Base-by-base conservation (phyloP, 352 stramenopile genomes). In the Phytophthora pinifolia region DNA sequence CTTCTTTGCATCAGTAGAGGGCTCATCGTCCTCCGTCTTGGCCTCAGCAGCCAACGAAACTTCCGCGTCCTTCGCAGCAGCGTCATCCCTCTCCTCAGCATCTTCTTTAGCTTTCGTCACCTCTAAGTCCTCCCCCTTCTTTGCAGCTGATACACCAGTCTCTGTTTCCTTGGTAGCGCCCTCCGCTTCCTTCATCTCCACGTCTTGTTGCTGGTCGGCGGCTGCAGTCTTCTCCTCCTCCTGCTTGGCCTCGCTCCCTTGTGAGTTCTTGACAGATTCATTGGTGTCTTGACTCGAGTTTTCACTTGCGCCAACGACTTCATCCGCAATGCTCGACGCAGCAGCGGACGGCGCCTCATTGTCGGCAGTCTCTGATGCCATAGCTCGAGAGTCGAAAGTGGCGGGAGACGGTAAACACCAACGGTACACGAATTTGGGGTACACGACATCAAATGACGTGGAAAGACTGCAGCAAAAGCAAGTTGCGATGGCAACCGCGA, bases 161-260 rank as follows among this genome's bases (percentile, higher is more conserved):
- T 49, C 42, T 15, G 20, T 25, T 25, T 42, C 20, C 13, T 44
- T 38, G 12, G 14, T 9, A 10, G 41, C 52, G 13, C n/a, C 31
- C 17, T 51, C 35, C 30, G n/a, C 27, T 22, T 47, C 37, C 25
- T 51, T 37, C 54, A 59, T 66, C 18, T 62, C 62, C n/a, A 62
- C 45, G 35, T 59, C 39, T 22, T 37, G 54, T 31, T 50, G 15
- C 31, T 39, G 12, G 37, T 32, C 32, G 41, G 27, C 18, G 5
- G 35, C 37, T 36, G n/a, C 13, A 4, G 18, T 35, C 17, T 49
- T 12, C 13, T 56, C 31, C 5, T 59, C 35, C 36, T 54, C 29
- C 36, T 65, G 46, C 38, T 57, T 55, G 1, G 47, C n/a, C n/a
- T 58, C 56, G 12, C 20, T 48, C 13, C 9, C 37, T 32, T 52